Evolutionary conservation across 352 stramenopile species (phyloP), one percentile per base, ranked within the genome.

Genomic region (Phytopythium delawarense): DNA sequence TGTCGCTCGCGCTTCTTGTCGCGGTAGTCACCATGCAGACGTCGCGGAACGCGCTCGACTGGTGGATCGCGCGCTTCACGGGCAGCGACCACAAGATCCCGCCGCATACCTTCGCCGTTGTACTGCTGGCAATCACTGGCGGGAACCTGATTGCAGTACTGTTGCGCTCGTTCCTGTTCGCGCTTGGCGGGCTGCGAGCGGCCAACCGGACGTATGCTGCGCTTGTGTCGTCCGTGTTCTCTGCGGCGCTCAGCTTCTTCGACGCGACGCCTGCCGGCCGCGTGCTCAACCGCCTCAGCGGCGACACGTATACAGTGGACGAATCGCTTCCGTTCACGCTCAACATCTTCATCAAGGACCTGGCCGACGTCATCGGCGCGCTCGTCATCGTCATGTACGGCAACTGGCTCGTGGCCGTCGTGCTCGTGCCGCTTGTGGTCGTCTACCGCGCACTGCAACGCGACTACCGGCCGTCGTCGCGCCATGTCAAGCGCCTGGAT

Each of bases 241-340:
- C 63, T 18, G 72, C 87, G 3, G 69, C 83, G 13, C 62, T 94
- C 12, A 46, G 54, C 7, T 96, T 94, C 57, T 96, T 92, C 48
- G 82, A 90, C 50, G 58, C 53, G 23, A 94, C 81, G 13, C 84
- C 87, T 2, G 62, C 78, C 18, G 87, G 84, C 0, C 83, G 83
- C 16, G 78, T 96, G 40, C 65, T 93, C 2, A 96, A 96, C 35
- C 72, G 87, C 12, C 59, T 94, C n/a, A 91, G 84, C 28, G 79
- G 83, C 9, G 84, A 96, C 53, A 92, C 84, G 11, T 96, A 94
- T 57, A 70, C 78, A 4, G 75, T 97, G 9, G 89, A 97, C 66
- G 86, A 96, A 62, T 91, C 83, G 18, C 67, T 97, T 16, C 89
- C 91, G 8, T 97, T 97, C 54, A 87, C 88, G 48, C 72, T 97